Evolutionary conservation across 2,329 filamentous ascomycete species (phyloP).

Genomic region (Microcyclospora pomicola): DNA sequence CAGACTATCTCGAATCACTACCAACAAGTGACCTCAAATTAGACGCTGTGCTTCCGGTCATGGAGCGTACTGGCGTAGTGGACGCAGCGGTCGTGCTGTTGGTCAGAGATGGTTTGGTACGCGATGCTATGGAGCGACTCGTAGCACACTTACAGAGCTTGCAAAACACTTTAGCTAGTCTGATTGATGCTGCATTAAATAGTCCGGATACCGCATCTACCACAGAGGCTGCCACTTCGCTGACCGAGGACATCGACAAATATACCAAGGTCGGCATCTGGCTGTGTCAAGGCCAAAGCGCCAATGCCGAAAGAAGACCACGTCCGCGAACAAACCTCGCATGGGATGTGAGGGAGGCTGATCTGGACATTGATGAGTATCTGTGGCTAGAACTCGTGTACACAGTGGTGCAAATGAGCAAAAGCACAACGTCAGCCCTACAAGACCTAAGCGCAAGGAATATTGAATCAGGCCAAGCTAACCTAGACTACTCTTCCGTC

Average conservation of each 20-base stretch:
- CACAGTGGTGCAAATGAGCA: constrained; percentile 41
- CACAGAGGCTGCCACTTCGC: constrained; percentile 54
- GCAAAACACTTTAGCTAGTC: constrained; percentile 60
- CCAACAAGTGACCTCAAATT: constrained; percentile 67
- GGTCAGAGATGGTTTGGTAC: constrained; percentile 72
- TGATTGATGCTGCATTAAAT: constrained; percentile 49
- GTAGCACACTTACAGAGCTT: constrained; percentile 68
- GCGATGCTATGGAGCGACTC: constrained; percentile 71
- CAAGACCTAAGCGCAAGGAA: constrained; percentile 20
- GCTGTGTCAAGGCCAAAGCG: constrained; percentile 80
- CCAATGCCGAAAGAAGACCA: constrained; percentile 29
- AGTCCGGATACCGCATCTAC: constrained; percentile 44
- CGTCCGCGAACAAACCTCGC: constrained; percentile 23
- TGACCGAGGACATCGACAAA: constrained; percentile 69
- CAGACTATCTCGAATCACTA: constrained; percentile 65
- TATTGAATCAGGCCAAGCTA: constrained; percentile 11
- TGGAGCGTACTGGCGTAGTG: constrained; percentile 80
- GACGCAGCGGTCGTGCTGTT: constrained; percentile 88
- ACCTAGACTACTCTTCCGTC: constrained; percentile 46
- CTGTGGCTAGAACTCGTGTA: constrained; percentile 56
- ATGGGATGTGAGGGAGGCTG: constrained; percentile 39
- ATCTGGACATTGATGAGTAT: constrained; percentile 46
- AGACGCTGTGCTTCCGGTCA: constrained; percentile 66
- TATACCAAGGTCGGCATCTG: constrained; percentile 89
- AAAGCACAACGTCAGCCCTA: constrained; percentile 23